These are phyloP conservation scores for Pichia sp. DNA, from an alignment of 1,139 yeast species.

Conservation along the genomic window DNA sequence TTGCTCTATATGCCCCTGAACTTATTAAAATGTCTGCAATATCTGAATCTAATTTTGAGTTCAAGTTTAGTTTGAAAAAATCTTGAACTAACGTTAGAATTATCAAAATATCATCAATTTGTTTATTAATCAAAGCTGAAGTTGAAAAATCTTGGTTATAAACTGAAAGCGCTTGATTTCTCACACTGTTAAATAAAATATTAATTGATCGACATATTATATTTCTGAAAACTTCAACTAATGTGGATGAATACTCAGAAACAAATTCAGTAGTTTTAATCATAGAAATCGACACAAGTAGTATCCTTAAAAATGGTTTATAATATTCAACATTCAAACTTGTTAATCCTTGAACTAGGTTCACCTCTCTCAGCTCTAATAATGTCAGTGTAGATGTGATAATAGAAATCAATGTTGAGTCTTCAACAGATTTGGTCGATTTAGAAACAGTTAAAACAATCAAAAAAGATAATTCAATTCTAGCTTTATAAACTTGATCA, in stretches of 20 bases:
- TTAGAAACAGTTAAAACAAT: slow-evolving; percentile 44
- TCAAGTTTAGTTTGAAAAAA: slow-evolving; percentile 46
- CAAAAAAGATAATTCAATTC: slow-evolving; percentile 66
- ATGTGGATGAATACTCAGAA: slow-evolving; percentile 43
- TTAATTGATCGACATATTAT: slow-evolving; percentile 57
- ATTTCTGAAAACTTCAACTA: slow-evolving; percentile 50
- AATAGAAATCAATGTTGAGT: slow-evolving; percentile 34
- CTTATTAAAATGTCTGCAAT: slow-evolving; percentile 50
- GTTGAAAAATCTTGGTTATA: slow-evolving; percentile 31
- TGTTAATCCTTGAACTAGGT: slow-evolving; percentile 38
- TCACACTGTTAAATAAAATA: slow-evolving; percentile 48
- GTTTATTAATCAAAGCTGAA: slow-evolving; percentile 21
- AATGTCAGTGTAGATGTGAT: slow-evolving; percentile 38
- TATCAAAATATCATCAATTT: slow-evolving; percentile 57
- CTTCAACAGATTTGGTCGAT: slow-evolving; percentile 16
- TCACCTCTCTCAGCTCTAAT: slow-evolving; percentile 41
- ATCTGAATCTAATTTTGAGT: slow-evolving; percentile 42
- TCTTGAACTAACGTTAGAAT: slow-evolving; percentile 57
- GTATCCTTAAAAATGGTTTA: slow-evolving; percentile 54
- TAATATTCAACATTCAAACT: slow-evolving; percentile 38
- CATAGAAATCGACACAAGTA: slow-evolving; percentile 43
- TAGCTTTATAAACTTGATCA: slow-evolving; percentile 48
- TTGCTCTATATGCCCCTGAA: slow-evolving; percentile 54
- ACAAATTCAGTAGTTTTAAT: slow-evolving; percentile 40
- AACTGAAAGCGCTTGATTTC: slow-evolving; percentile 44